Evolutionary conservation across 768 basidiomycete species (phyloP), one percentile per base, ranked within the genome.

Genomic region (Boletus barrowsii): DNA sequence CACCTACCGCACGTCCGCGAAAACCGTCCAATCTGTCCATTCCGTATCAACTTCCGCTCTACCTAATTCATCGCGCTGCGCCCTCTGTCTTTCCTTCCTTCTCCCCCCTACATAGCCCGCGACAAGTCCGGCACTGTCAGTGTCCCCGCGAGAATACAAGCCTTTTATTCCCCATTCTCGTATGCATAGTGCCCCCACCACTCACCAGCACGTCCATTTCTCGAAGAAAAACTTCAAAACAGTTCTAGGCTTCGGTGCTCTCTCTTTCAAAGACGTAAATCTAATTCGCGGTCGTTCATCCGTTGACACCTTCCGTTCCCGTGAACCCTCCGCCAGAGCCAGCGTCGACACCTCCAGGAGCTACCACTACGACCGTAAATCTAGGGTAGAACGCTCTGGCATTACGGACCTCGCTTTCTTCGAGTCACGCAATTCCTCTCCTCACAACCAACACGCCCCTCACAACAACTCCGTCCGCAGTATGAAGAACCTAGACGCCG

Each of bases 171-270:
- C 57, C 55, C 55, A 32, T 53, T 62, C 51, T 74, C 75, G 77
- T 55, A 79, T 78, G 77, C 76, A 72, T 68, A 75, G 70, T 64
- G 71, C 71, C 58, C 69, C 73, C 54, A 57, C 73, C 63, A 57
- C 71, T 66, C 64, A 71, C 55, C 72, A 64, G 13, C 66, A 67
- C 61, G 53, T 63, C 65, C 62, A 67, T 54, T 62, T 71, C 33
- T 67, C 73, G 50, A 78, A 73, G 74, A 75, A 75, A 70, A 76
- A 73, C 63, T 73, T 82, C 67, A 76, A 75, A 63, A 67, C 76
- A 29, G 79, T 79, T 42, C 72, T 82, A 48, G 79, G 79, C 47
- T 72, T 81, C 39, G 57, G 57, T 62, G 53, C 73, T 50, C 53
- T 69, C 44, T 72, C 72, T 47, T 75, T 73, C 60, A 74, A 68